Evolutionary conservation across 345 rosid genomes (phyloP).

Genomic region (Geranium brycei): DNA sequence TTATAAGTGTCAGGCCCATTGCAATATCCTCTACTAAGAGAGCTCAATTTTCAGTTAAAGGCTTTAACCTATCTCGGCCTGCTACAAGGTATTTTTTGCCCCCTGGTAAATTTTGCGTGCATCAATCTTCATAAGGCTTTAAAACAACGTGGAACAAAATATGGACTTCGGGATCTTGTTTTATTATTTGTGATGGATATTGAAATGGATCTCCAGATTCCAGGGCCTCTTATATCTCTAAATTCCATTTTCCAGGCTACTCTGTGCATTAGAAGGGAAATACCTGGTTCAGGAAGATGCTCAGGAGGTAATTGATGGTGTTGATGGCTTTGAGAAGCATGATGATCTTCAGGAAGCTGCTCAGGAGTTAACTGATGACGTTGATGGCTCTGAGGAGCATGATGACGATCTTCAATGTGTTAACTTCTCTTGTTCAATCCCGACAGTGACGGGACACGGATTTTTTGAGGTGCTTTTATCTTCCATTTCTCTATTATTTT

Average conservation of each 20-base stretch:
- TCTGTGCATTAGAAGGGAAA: conserved; percentile 84
- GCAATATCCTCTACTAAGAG: conserved; percentile 52
- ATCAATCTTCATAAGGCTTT: neutral
- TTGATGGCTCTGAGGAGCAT: conserved; percentile 27
- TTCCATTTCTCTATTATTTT: conserved; percentile 6
- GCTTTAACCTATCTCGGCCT: conserved; percentile 59
- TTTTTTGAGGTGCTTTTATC: conserved; percentile 67
- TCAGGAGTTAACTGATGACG: conserved; percentile 33
- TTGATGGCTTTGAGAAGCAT: conserved; percentile 27
- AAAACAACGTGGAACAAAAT: neutral
- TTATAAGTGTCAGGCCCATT: conserved; percentile 62
- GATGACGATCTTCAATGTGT: conserved; percentile 46
- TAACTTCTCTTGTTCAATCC: conserved; percentile 56
- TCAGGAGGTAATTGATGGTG: conserved; percentile 33
- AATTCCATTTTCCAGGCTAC: conserved; percentile 41
- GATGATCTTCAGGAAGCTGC: conserved; percentile 51
- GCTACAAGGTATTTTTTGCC: conserved; percentile 46
- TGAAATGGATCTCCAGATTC: neutral
- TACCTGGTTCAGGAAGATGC: conserved; percentile 54
- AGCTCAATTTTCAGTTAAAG: conserved; percentile 59
- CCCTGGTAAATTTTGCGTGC: conserved; percentile 7
- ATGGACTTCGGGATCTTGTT: conserved; percentile 3
- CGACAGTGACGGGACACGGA: conserved; percentile 61
- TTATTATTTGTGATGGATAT: neutral
- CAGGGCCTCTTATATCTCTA: neutral